Evolutionary conservation across 352 stramenopile genomes (phyloP), one percentile per base, ranked within the genome.

Genomic region (Phytophthora macrochlamydospora): DNA sequence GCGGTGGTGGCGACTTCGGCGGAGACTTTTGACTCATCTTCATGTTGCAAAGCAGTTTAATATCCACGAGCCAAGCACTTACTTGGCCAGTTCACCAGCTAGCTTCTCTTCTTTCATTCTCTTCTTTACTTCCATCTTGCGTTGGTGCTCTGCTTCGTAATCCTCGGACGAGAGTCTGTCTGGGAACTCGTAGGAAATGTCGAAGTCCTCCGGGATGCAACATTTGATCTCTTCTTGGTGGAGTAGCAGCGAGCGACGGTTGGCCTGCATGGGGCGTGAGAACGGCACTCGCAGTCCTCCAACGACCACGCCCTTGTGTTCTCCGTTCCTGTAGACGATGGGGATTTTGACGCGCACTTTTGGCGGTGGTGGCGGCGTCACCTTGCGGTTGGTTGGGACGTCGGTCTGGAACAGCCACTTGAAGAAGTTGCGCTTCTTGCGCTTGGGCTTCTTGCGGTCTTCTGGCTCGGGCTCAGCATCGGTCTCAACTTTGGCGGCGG

Each of bases 1-100:
- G 53, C 14, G 68, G 67, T 12, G 66, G 61, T 24, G 18, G 18
- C 18, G 18, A 24, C 40, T 86, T 89, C 62, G 70, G 35, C 2
- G 79, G 79, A 38, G 79, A 89, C 46, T 87, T 89, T 37, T 89
- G 38, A 78, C 8, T 37, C 29, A 24, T 24, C 18, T 24, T 24
- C 18, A 24, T 24, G 18, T 24, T 24, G 18, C 18, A 24, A 24
- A 24, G 18, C 18, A 24, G 18, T 24, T 24, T 24, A 67, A 66
- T 67, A 55, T 51, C 50, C n/a, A 59, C 6, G 29, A n/a, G 29
- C 2, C 59, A 24, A 62, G 7, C 35, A 38, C 7, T 73, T 54
- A 58, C 30, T 73, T 69, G 45, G 54, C 65, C 35, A 69, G 54
- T 43, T 73, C 50, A 66, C 56, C 33, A 29, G 54, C 59, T 50